Base-by-base conservation (phyloP, 208 protist species). In the Leishmania martiniquensis region DNA sequence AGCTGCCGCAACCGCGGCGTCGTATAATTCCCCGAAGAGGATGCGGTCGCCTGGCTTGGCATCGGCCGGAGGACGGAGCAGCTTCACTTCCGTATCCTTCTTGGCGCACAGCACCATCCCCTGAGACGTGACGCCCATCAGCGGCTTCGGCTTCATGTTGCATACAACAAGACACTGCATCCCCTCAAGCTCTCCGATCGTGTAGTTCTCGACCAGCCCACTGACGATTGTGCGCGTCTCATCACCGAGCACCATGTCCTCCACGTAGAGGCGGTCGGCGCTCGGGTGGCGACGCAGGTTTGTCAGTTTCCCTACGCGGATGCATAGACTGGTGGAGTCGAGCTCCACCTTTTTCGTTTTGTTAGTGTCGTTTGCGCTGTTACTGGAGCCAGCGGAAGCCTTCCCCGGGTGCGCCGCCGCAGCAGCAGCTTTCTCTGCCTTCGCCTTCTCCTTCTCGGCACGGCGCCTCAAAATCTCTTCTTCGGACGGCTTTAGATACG, bases 31-130 rank as follows among this genome's bases (percentile, higher is more conserved):
- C 7, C 78, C 86, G 71, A 96, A 95, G 4, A 93, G 49, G 22
- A 96, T 83, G 75, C 90, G 89, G 65, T 93, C 89, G 4, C 92
- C 92, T 7, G 89, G 88, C 69, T 89, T 68, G 59, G 90, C 82
- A n/a, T 84, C 89, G 6, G 80, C 85, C 4, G 90, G 90, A 17
- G 92, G 92, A 0, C 80, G 85, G 51, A 94, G 85, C 45, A 98
- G 85, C 34, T 74, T 76, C 37, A 91, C 80, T 39, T 68, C 80
- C 4, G 79, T 78, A n/a, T 84, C 92, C 55, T 80, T 91, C 37
- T 88, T 93, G 0, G 95, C 94, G 78, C 95, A 98, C 45, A 99
- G 80, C 72, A 99, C 89, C 97, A 99, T 99, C 25, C 94, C 97
- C n/a, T 96, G 87, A 25, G 92, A 97, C 1, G 83, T 85, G 54